phyloP scores from a whole-genome alignment of 164 flowering plant genomes.

The Platanus orientalis region DNA sequence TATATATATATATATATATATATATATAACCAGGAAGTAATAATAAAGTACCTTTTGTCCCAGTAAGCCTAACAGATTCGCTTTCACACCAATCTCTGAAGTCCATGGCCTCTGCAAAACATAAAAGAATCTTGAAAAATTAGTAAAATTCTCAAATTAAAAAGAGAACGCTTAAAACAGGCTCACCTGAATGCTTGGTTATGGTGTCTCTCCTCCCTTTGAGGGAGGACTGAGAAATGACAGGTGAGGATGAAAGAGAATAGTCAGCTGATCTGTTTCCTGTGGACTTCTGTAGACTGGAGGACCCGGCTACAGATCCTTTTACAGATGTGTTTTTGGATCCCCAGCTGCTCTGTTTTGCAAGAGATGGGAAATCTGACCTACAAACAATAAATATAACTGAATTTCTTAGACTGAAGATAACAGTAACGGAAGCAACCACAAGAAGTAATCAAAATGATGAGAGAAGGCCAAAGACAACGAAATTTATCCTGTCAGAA shows the following conservation, averaged over 20 bases:
- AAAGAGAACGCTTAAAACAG: neutral
- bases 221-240: conserved; percentile 40
- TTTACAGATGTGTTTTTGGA: conserved; percentile 53
- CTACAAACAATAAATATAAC: conserved; percentile 33
- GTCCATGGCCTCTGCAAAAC: conserved; percentile 78
- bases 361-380: conserved; percentile 63
- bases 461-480: too few species aligned
- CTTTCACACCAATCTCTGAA: conserved; percentile 94
- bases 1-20: too few species aligned
- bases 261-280: conserved; percentile 37
- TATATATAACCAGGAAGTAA: neutral
- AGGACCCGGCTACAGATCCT: conserved; percentile 43
- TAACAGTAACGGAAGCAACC: neutral
- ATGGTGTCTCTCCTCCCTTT: conserved; percentile 54
- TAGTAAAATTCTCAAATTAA: neutral
- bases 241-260: conserved; percentile 53
- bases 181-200: conserved; percentile 57
- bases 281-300: conserved; percentile 53
- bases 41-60: conserved; percentile 59
- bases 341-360: conserved; percentile 50
- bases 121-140: conserved; percentile 1
- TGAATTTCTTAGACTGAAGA: neutral
- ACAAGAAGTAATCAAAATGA: too few species aligned
- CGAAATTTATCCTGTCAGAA: too few species aligned
- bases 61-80: conserved; percentile 75